A percentile compares a stretch with the other conserved stretches of the same genome.
phyloP scores from a whole-genome alignment of 805 yeast genomes.

The Diddensiella caesifluorescens region DNA sequence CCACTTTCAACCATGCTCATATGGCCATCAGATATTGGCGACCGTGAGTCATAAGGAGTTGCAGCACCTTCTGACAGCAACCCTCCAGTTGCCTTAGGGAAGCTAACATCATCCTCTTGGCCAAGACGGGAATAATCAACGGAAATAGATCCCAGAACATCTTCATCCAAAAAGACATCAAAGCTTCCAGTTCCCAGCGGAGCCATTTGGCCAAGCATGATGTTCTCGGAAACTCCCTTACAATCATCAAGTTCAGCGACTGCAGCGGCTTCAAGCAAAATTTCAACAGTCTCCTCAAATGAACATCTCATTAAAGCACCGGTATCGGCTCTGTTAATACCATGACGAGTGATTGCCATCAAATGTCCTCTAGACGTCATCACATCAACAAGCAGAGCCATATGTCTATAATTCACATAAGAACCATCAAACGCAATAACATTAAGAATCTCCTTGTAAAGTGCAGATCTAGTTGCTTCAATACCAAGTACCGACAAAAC shows the following conservation, averaged over 20 bases:
- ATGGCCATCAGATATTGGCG: conserved; percentile 39
- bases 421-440: conserved; percentile 99
- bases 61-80: conserved; percentile 71
- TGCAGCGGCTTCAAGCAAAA: conserved; percentile 95
- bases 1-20: conserved; percentile 52
- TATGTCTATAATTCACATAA: conserved; percentile 95
- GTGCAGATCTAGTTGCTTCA: conserved; percentile 94
- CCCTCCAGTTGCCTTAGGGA: conserved; percentile 79
- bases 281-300: conserved; percentile 98
- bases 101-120: conserved; percentile 39
- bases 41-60: conserved; percentile 77
- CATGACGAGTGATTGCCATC: conserved; percentile 99
- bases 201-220: conserved; percentile 96
- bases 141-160: conserved; percentile 63
- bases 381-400: conserved; percentile 95
- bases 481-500: conserved; percentile 92
- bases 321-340: conserved; percentile 96
- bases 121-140: conserved; percentile 39
- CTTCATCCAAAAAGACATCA: conserved; percentile 91
- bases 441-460: conserved; percentile 89
- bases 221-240: conserved; percentile 97
- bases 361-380: conserved; percentile 98
- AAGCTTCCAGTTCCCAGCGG: conserved; percentile 98
- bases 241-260: conserved; percentile 97
- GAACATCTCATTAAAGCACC: conserved; percentile 99